Conservation (phyloP, 2,329 filamentous ascomycete species). For the Penicillium sp. region DNA sequence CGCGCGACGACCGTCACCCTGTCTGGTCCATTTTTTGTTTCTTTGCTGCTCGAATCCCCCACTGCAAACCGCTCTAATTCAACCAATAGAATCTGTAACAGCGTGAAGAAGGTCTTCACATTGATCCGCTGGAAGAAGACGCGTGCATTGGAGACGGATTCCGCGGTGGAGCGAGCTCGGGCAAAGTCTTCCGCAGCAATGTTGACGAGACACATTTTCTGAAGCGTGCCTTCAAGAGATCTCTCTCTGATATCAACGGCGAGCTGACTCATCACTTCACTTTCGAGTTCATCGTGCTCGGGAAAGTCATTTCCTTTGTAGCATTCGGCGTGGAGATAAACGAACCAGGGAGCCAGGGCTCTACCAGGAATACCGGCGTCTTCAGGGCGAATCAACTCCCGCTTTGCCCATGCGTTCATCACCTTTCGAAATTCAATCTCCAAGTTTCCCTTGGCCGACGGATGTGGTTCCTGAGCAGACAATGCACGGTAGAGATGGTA, state of each 20-base stretch:
- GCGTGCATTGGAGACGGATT: slow-evolving; percentile 47
- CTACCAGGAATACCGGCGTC: slow-evolving; percentile 51
- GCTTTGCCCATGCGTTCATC: slow-evolving; percentile 55
- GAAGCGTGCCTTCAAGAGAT: slow-evolving; percentile 61
- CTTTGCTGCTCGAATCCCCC: slow-evolving; percentile 46
- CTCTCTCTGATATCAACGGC: slow-evolving; percentile 69
- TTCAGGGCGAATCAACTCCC: slow-evolving; percentile 49
- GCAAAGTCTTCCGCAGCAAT: slow-evolving; percentile 79
- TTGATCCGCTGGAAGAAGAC: slow-evolving; percentile 74
- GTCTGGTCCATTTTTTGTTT: slow-evolving; percentile 39
- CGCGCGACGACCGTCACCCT: slow-evolving; percentile 59
- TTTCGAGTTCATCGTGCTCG: slow-evolving; percentile 76
- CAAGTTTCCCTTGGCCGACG: slow-evolving; percentile 71
- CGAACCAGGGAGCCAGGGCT: slow-evolving; percentile 75
- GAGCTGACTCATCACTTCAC: slow-evolving; percentile 76
- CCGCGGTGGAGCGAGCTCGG: slow-evolving; percentile 56
- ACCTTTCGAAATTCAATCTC: slow-evolving; percentile 74
- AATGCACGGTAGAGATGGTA: slow-evolving; percentile 88
- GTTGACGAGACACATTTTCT: slow-evolving; percentile 81
- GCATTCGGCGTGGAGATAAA: slow-evolving; percentile 79
- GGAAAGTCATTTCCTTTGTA: slow-evolving; percentile 73
- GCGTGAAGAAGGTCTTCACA: slow-evolving; percentile 68
- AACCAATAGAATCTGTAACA: slow-evolving; percentile 68
- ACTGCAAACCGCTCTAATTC: slow-evolving; percentile 62
- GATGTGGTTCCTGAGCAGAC: slow-evolving; percentile 69